phyloP scores from a whole-genome alignment of 1,284 basidiomycete genomes.

The Schizopora paradoxa region DNA sequence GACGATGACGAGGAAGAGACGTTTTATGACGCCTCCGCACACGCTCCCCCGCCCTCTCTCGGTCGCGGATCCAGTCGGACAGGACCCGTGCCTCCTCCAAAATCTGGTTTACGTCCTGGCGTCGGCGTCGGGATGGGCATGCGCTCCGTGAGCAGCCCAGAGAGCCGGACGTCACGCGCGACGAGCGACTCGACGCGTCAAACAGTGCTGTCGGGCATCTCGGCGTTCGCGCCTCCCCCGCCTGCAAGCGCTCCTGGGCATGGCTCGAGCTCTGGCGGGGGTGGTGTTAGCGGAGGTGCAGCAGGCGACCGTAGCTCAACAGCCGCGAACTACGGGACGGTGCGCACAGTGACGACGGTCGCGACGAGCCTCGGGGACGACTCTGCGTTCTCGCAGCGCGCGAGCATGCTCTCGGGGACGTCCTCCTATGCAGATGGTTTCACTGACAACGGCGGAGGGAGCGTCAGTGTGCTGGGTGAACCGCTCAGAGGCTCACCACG shows the following conservation, averaged over 20 bases:
- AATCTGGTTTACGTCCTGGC: no score
- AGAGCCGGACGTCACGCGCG: background rate
- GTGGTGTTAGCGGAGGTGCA: no score
- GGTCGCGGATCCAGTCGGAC: no score
- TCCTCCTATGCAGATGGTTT: conserved; percentile 36
- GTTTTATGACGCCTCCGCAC: conserved; percentile 10
- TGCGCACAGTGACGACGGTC: conserved; percentile 72
- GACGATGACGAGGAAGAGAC: conserved; percentile 7
- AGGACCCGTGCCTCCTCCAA: no score
- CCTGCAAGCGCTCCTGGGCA: conserved; percentile 22
- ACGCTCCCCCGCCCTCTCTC: no score
- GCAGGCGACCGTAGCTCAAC: conserved; percentile 33
- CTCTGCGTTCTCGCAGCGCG: conserved; percentile 53
- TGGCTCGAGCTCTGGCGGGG: background rate
- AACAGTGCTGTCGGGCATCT: conserved; percentile 36
- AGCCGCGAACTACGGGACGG: conserved; percentile 73
- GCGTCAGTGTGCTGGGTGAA: background rate
- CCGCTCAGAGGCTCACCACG: background rate
- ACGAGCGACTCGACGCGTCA: conserved; percentile 27
- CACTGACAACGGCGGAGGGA: background rate
- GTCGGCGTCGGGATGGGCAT: no score
- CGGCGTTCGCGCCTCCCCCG: conserved; percentile 37
- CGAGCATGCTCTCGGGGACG: conserved; percentile 53
- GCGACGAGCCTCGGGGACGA: conserved; percentile 55
- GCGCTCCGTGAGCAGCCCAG: background rate